Base-by-base conservation (phyloP, 352 stramenopile species). In the Phytopythium cucurbitacearum region DNA sequence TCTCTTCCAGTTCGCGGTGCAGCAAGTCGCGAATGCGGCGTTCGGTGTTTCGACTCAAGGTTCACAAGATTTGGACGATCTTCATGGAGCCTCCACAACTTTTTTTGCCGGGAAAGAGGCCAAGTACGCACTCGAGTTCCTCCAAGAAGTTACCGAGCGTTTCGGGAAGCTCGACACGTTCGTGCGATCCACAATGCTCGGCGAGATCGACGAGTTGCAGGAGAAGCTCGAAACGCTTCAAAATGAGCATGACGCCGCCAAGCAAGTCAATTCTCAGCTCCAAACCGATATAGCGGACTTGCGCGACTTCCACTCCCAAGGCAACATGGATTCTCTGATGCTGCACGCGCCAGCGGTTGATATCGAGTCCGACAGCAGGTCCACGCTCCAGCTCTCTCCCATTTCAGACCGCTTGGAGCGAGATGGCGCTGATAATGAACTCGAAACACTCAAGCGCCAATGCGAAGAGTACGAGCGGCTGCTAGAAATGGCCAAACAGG, bases 401-500 rank as follows among this genome's bases (percentile, higher is more conserved):
- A 42, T 36, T 4, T 44, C 48, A 4, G 44, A 53, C n/a, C 36
- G 44, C 15, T 9, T 15, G 11, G 48, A 53, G 4, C 5, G 16
- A 13, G 38, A 5, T 8, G 21, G 38, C 3, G 40, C 56, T 15
- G 49, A 55, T 8, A 57, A 65, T 16, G 60, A 81, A 7, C 39
- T 51, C 3, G 58, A 69, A 34, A 44, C 35, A 16, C 38, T 86
- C 5, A 71, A 71, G 11, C 60, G 71, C 5, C 73, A 83, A 40
- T 81, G 73, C 11, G 57, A 80, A 9, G 78, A 89, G 33, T 62
- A 80, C n/a, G 62, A 53, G 5, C 64, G 76, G 0, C 15, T 87
- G 8, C 51, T 89, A 5, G 78, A 89, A 37, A 85, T 89, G 73
- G 76, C 76, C 0, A 87, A 89, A 51, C 71, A 87, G 44, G 78